phyloP scores from a whole-genome alignment of 2,329 filamentous ascomycete genomes.

The Epichloe bromicola region DNA sequence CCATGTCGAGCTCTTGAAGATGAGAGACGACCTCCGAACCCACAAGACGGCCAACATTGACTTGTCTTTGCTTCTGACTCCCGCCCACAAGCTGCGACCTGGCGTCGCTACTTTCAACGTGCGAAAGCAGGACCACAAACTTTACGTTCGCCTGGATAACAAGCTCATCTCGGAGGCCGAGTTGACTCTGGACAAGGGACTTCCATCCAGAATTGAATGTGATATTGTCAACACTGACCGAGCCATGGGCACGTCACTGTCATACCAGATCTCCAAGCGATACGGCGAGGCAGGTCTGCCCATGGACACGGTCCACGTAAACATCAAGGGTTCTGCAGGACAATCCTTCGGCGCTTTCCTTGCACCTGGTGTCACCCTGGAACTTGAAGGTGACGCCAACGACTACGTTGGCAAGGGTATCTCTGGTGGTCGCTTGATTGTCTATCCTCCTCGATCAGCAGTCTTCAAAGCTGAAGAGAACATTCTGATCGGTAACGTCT shows the following conservation, averaged over 20 bases:
- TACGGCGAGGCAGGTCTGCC: conserved; percentile 84
- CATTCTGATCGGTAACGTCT: conserved; percentile 84
- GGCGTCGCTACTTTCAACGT: conserved; percentile 96
- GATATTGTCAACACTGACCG: conserved; percentile 96
- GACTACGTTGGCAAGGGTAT: conserved; percentile 96
- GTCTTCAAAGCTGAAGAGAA: conserved; percentile 97
- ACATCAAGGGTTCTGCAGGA: conserved; percentile 90
- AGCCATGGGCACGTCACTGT: conserved; percentile 83
- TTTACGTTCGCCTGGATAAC: conserved; percentile 89
- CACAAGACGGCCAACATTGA: conserved; percentile 89
- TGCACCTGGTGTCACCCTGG: conserved; percentile 82
- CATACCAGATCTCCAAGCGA: conserved; percentile 88
- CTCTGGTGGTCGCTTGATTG: conserved; percentile 81
- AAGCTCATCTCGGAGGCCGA: conserved; percentile 95
- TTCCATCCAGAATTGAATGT: conserved; percentile 86
- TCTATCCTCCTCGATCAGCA: conserved; percentile 82
- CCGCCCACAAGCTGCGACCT: conserved; percentile 87
- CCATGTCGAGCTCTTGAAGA: conserved; percentile 71
- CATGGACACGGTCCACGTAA: conserved; percentile 87
- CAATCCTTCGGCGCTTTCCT: conserved; percentile 95
- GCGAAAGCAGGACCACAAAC: conserved; percentile 89
- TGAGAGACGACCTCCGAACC: conserved; percentile 77
- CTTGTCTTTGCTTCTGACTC: conserved; percentile 80
- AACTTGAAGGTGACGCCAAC: conserved; percentile 91
- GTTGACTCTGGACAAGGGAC: conserved; percentile 83